phyloP scores from a whole-genome alignment of 1,284 basidiomycete genomes.

The Leccinum pachyderme region DNA sequence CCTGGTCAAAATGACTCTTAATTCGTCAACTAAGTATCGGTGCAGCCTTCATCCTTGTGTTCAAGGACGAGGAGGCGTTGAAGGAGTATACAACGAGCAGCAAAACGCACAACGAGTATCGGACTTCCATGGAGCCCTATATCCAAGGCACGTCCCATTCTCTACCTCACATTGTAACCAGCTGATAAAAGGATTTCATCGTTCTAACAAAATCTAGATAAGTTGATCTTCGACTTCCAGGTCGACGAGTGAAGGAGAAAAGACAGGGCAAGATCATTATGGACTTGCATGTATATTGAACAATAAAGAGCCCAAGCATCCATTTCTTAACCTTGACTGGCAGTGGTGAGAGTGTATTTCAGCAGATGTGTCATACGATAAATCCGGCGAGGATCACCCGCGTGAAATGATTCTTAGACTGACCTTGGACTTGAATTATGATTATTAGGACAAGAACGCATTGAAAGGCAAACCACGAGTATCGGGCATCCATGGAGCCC shows the following conservation, averaged over 20 bases:
- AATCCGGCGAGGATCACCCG: too few relatives aligned
- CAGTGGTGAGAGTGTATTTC: too few relatives aligned
- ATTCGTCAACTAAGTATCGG: not conserved
- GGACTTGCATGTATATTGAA: slow-evolving; percentile 7
- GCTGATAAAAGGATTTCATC: not conserved
- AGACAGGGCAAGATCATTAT: not conserved
- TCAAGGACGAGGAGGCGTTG: slow-evolving; percentile 14
- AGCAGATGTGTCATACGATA: too few relatives aligned
- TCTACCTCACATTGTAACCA: not conserved
- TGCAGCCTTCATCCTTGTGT: slow-evolving; percentile 23
- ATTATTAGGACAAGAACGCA: too few relatives aligned
- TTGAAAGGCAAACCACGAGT: not conserved
- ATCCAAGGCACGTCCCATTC: slow-evolving; percentile 19
- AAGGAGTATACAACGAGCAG: not conserved
- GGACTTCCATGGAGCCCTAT: slow-evolving; percentile 1
- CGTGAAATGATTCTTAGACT: too few relatives aligned
- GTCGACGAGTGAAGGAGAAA: slow-evolving; percentile 7
- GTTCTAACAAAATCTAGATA: slow-evolving; percentile 15
- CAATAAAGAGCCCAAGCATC: not conserved
- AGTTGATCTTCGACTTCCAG: slow-evolving; percentile 27
- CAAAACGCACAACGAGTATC: not conserved
- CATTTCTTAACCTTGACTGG: not conserved
- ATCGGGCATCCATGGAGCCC: not conserved
- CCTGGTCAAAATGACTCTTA: not conserved
- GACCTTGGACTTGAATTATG: too few relatives aligned